These are phyloP conservation scores for Erythrophleum ivorense DNA, from an alignment of 331 rosid genomes.

Conservation along the genomic window DNA sequence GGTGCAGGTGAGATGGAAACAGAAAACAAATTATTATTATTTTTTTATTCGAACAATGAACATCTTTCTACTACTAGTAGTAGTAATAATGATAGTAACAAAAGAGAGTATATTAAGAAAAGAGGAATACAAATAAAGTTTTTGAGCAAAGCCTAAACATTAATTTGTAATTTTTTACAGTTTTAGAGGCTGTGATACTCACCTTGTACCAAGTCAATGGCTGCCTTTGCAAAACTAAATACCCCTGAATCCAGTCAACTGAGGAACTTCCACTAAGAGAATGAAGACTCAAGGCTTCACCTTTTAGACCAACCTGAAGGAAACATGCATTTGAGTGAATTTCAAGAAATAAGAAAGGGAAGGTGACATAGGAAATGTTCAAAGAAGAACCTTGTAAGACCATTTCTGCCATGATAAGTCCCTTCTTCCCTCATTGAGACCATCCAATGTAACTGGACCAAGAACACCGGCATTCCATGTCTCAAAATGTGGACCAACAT, in stretches of 20 bases:
- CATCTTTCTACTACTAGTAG: neutral
- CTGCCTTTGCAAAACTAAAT: conserved; percentile 57
- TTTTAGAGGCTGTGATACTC: conserved; percentile 44
- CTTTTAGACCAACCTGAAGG: conserved; percentile 84
- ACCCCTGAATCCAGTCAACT: conserved; percentile 78
- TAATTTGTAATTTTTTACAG: conserved; percentile 8
- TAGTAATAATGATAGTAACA: neutral
- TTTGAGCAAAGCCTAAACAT: conserved; percentile 15
- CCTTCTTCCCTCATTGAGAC: conserved; percentile 82
- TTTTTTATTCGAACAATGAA: neutral
- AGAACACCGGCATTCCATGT: conserved; percentile 92
- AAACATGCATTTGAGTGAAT: conserved; percentile 40
- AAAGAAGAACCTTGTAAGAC: conserved; percentile 81
- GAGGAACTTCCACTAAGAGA: conserved; percentile 82
- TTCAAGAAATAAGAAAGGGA: conserved; percentile 37
- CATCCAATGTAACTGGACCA: conserved; percentile 79
- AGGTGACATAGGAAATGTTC: conserved; percentile 16
- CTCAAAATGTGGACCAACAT: conserved; percentile 96
- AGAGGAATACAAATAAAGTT: neutral
- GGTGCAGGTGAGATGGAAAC: neutral
- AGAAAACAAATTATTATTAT: neutral
- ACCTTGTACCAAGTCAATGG: conserved; percentile 97
- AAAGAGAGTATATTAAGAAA: neutral
- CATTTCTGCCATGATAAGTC: conserved; percentile 96
- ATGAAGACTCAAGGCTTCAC: conserved; percentile 88